phyloP scores from a whole-genome alignment of 768 basidiomycete species.

The Steccherinum ochraceum region DNA sequence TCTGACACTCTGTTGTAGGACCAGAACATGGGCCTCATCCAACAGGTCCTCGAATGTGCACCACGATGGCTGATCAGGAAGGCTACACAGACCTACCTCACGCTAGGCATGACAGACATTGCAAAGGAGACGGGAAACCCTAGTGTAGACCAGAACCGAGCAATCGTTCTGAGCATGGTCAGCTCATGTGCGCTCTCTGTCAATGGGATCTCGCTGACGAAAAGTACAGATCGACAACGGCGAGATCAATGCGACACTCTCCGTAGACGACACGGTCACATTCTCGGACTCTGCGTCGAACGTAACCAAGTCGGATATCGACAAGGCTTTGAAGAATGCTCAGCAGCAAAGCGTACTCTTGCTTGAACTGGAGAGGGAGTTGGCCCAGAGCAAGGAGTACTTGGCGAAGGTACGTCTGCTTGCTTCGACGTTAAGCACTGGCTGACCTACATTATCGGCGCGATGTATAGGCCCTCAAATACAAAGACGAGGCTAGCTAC shows the following conservation, averaged over 20 bases:
- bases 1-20: constrained; percentile 38
- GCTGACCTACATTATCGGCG: background rate
- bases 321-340: constrained; percentile 44
- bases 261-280: constrained; percentile 63
- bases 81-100: constrained; percentile 79
- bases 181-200: constrained; percentile 21
- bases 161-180: constrained; percentile 73
- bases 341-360: constrained; percentile 52
- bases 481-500: constrained; percentile 23
- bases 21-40: constrained; percentile 62
- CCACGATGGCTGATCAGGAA: constrained; percentile 76
- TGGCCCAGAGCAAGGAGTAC: constrained; percentile 65
- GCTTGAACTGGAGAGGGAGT: constrained; percentile 43
- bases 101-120: constrained; percentile 69
- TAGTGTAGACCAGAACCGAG: constrained; percentile 47
- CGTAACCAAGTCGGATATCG: constrained; percentile 57
- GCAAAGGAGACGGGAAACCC: constrained; percentile 47
- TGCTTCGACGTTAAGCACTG: background rate
- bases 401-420: constrained; percentile 53
- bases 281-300: constrained; percentile 56
- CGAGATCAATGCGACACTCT: constrained; percentile 66
- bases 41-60: constrained; percentile 60
- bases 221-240: constrained; percentile 54
- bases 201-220: background rate
- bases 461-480: constrained; percentile 16